Base-by-base conservation (phyloP, 441 rosid species). In the Geranium incanum region DNA sequence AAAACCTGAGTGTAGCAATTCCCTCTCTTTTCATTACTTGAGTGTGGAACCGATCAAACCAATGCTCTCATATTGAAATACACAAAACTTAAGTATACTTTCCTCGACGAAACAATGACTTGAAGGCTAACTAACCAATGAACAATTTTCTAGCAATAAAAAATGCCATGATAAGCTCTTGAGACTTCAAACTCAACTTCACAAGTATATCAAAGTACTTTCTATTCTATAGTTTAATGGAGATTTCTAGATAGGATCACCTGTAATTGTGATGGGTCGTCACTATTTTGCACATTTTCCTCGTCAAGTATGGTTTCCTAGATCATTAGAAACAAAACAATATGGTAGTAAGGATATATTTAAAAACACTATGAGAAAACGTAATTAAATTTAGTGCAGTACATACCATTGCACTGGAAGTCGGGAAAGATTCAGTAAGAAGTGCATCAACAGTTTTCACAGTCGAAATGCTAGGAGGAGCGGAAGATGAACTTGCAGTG, bases 401-500 rank as follows among this genome's bases (percentile, higher is more conserved):
- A 66, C 79, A 63, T 70, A 81, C 84, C 72, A 78, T 85, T 33
- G 74, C 70, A 68, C 70, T 69, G 64, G 78, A 71, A 67, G 76
- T 76, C 16, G 92, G 89, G 13, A 72, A 82, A 74, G 92, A 88
- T 81, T 88, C 93, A 71, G 85, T 83, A 62, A 90, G 83, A 74
- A 90, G 89, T 77, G 86, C 86, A 63, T 67, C 74, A 16, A 90
- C 87, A 76, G 94, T 90, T 81, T 86, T 89, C 15, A 83, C 71
- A 16, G 78, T 76, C 68, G 86, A 82, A 76, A 85, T 66, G 72
- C 80, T 83, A 57, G 93, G 88, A 71, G 84, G 86, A 71, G 88
- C 82, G 76, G 89, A 87, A 78, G 98, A 93, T 73, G 97, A 94
- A 80, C 99, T 94, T 68, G 90, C 94, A 69, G 80, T 82, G 76